Evolutionary conservation across 2,329 filamentous ascomycete species (phyloP).

Genomic region (Phoma herbarum): DNA sequence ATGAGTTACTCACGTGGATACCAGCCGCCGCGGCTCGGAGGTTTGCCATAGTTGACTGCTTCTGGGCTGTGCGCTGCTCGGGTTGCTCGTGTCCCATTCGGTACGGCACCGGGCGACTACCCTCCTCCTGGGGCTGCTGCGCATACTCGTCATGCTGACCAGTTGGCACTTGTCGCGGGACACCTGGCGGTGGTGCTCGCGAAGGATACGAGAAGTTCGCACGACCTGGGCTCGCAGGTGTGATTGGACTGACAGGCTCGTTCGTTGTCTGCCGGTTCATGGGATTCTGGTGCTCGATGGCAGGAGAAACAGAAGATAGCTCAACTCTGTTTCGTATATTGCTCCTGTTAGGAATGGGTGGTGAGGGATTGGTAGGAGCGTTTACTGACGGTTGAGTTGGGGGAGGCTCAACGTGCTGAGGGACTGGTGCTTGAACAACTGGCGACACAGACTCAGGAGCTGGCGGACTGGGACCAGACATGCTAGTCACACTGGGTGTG

Average conservation of each 20-base stretch:
- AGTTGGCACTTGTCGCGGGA: constrained; percentile 40
- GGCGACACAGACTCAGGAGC: constrained; percentile 36
- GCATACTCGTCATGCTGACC: constrained; percentile 14
- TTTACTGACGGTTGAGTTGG: constrained; percentile 27
- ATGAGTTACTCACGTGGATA: constrained; percentile 42
- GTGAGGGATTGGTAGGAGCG: constrained; percentile 29
- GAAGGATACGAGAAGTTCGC: constrained; percentile 50
- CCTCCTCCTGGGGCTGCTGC: constrained; percentile 15
- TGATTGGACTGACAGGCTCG: constrained; percentile 35
- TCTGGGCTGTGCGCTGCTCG: constrained; percentile 25
- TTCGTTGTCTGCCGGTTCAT: constrained; percentile 36
- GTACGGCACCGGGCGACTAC: constrained; percentile 34
- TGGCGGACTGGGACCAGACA: constrained; percentile 47
- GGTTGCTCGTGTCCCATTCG: constrained; percentile 30
- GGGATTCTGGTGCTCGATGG: constrained; percentile 45
- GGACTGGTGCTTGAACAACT: constrained; percentile 5
- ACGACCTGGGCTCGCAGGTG: constrained; percentile 39
- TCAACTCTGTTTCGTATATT: constrained; percentile 49
- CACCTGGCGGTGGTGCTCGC: constrained; percentile 43
- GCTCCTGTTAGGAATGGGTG: constrained; percentile 47
- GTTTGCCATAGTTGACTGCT: constrained; percentile 44
- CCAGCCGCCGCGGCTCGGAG: constrained; percentile 47
- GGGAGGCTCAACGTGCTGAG: constrained; percentile 19
- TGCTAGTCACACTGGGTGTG: constrained; percentile 40
- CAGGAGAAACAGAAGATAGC: constrained; percentile 45